Evolutionary conservation across 2,329 filamentous ascomycete species (phyloP).

Genomic region (Fusarium paranaense): DNA sequence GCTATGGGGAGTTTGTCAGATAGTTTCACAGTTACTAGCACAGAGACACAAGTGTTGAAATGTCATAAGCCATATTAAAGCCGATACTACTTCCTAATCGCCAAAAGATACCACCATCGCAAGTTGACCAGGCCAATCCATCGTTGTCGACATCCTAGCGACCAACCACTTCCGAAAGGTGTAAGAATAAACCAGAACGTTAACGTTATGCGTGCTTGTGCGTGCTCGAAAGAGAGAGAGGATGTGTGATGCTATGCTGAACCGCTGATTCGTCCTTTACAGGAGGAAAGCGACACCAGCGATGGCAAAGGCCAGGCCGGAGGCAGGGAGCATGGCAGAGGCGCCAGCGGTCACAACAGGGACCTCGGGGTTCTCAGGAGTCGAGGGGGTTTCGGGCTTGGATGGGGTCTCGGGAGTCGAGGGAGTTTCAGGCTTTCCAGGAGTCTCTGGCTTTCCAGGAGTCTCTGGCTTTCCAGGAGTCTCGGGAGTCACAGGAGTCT

Average conservation of each 20-base stretch:
- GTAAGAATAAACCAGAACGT: conserved; percentile 41
- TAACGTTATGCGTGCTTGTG: conserved; percentile 30
- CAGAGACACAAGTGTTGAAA: not conserved
- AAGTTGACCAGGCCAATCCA: conserved; percentile 24
- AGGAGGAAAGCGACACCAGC: conserved; percentile 43
- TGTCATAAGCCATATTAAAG: conserved; percentile 38
- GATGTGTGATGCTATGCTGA: conserved; percentile 12
- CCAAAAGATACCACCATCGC: conserved; percentile 37
- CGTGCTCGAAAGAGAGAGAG: conserved; percentile 12
- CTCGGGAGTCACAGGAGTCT: too few relatives aligned
- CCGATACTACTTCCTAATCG: conserved; percentile 39
- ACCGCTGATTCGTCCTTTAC: conserved; percentile 27
- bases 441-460: not conserved
- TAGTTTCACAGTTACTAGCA: not conserved
- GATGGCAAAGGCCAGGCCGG: conserved; percentile 38
- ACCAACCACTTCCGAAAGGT: conserved; percentile 22
- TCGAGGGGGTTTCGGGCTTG: too few relatives aligned
- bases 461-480: too few relatives aligned
- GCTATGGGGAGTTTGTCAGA: not conserved
- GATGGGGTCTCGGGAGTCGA: too few relatives aligned
- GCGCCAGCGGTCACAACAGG: conserved; percentile 42
- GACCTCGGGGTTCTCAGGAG: conserved; percentile 13
- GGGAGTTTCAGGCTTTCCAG: too few relatives aligned
- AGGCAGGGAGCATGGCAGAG: conserved; percentile 39
- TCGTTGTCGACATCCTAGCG: conserved; percentile 22